Evolutionary conservation across 164 flowering plant species (phyloP).

Genomic region (Houttuynia cordata): DNA sequence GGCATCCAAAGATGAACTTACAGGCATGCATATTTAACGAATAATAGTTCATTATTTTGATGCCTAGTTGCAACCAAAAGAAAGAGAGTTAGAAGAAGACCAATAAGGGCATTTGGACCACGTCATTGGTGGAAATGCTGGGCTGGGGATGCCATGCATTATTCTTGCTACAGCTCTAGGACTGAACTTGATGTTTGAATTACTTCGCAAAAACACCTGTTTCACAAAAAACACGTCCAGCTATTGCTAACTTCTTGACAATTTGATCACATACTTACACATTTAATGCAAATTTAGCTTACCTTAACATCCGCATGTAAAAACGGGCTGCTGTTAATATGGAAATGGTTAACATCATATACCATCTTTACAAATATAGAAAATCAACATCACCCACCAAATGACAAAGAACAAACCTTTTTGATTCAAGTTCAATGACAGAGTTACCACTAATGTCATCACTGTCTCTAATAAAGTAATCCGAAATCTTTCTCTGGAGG

Average conservation of each 20-base stretch:
- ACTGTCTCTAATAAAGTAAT: conserved; percentile 49
- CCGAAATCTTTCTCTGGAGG: conserved; percentile 57
- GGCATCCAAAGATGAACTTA: neutral
- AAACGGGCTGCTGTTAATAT: conserved; percentile 55
- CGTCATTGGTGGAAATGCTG: conserved; percentile 69
- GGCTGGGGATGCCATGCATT: conserved; percentile 90
- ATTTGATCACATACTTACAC: neutral
- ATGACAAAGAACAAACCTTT: conserved; percentile 35
- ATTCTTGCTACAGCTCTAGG: conserved; percentile 95
- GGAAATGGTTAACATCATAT: neutral
- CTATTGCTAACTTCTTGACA: neutral
- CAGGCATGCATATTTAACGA: neutral
- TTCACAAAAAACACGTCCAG: conserved; percentile 3
- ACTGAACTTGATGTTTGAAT: conserved; percentile 72
- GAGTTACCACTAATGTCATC: conserved; percentile 7
- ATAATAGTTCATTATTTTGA: neutral
- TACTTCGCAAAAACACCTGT: conserved; percentile 82
- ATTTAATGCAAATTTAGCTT: conserved; percentile 1
- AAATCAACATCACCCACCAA: neutral
- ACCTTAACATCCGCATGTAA: conserved; percentile 94
- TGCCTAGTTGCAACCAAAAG: neutral
- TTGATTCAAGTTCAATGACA: conserved; percentile 28
- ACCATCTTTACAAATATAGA: neutral
- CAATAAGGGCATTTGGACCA: conserved; percentile 97
- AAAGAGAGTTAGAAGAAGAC: conserved; percentile 28